Percentiles rank a stretch among this genome's conserved stretches.
Evolutionary conservation across 2,329 filamentous ascomycete genomes (phyloP).

Genomic region (Geosmithia morbida): DNA sequence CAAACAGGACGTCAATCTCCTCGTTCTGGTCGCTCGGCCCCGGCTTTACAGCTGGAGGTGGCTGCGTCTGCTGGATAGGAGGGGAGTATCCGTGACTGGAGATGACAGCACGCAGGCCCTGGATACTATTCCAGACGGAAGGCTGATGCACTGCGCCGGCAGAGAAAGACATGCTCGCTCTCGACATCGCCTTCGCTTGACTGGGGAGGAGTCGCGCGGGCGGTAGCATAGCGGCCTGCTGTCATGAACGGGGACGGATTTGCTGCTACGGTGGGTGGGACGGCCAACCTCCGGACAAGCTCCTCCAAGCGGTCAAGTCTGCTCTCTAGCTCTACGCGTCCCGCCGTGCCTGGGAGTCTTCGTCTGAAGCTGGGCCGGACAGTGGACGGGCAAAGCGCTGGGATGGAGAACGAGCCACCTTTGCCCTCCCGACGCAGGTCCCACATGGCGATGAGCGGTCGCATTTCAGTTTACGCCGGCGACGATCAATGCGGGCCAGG

Average conservation of each 20-base stretch:
- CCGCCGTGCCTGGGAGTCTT: background rate
- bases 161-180: background rate
- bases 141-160: background rate
- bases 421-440: conserved; percentile 14
- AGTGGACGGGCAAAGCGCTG: conserved; percentile 1
- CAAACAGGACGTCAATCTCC: background rate
- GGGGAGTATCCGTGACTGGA: background rate
- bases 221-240: background rate
- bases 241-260: background rate
- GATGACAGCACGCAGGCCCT: background rate
- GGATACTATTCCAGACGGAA: background rate
- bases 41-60: background rate
- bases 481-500: conserved; percentile 23
- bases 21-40: background rate
- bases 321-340: background rate
- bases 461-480: conserved; percentile 29
- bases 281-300: background rate
- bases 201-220: background rate
- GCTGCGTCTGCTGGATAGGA: background rate
- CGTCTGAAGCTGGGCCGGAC: background rate
- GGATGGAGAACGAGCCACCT: conserved; percentile 16
- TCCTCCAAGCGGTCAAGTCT: background rate
- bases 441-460: conserved; percentile 23
- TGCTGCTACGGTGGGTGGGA: background rate
- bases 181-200: background rate